These are phyloP conservation scores for Rhodotorula sp. DNA, from an alignment of 1,284 basidiomycete species.

Conservation along the genomic window DNA sequence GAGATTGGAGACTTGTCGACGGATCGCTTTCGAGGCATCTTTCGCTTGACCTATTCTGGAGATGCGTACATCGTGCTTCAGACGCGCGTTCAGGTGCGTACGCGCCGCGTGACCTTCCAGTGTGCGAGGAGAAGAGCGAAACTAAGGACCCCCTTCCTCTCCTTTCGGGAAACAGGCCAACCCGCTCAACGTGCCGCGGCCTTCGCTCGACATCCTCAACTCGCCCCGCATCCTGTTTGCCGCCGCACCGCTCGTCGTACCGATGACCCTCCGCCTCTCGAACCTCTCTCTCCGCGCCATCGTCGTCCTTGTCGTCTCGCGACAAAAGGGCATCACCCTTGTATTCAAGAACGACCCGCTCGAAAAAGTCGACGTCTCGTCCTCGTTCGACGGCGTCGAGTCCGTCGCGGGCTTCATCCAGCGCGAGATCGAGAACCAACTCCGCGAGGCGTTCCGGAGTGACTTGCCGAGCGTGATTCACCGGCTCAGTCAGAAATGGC, in stretches of 20 bases:
- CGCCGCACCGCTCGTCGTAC: conserved; percentile 88
- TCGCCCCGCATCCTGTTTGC: conserved; percentile 79
- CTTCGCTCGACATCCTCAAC: conserved; percentile 65
- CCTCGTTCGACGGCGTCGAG: conserved; percentile 96
- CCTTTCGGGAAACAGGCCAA: conserved; percentile 67
- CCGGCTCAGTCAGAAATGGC: conserved; percentile 89
- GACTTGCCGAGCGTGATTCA: conserved; percentile 97
- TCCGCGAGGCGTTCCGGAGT: conserved; percentile 96
- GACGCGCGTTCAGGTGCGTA: conserved; percentile 85
- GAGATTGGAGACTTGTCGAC: conserved; percentile 95
- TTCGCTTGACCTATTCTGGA: conserved; percentile 89
- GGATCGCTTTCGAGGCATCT: conserved; percentile 94
- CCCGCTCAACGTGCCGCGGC: conserved; percentile 83
- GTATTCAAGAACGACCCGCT: conserved; percentile 99
- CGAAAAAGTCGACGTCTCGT: conserved; percentile 95
- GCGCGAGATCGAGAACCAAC: conserved; percentile 91
- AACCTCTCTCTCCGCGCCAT: conserved; percentile 91
- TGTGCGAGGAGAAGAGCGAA: background rate
- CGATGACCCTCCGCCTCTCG: conserved; percentile 96
- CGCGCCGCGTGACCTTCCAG: background rate
- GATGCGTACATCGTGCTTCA: conserved; percentile 94
- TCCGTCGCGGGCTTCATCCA: conserved; percentile 97
- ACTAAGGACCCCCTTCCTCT: conserved; percentile 8
- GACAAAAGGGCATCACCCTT: conserved; percentile 94
- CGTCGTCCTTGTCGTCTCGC: conserved; percentile 94